Base-by-base conservation (phyloP, 768 basidiomycete genomes). In the Tricholoma sp. region DNA sequence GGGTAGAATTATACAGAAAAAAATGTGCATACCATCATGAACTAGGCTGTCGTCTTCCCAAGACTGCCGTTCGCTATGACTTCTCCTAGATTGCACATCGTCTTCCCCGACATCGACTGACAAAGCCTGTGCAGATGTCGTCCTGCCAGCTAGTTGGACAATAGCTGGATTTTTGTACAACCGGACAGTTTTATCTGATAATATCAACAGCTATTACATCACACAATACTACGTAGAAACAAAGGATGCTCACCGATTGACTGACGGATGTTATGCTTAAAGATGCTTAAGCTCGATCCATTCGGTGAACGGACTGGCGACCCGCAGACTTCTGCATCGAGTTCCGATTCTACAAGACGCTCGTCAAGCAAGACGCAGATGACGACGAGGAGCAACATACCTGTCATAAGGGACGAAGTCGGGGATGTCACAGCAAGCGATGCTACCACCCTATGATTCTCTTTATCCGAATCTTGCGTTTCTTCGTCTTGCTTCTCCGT, bases 211-310 rank as follows among this genome's bases (percentile, higher is more conserved):
- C 13, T 50, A 24, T 28, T 24, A 34, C n/a, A 44, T 31, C 20
- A 15, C 18, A 13, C 11, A 51, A 37, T 6, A 42, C 28, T 9
- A 31, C 2, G 24, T 24, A 24, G 50, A 28, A 53, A 17, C 18
- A 32, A 18, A 48, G 20, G 24, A 45, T 7, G 69, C 77, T 34
- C 61, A 89, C 90, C 88, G 58, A 92, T 84, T 0, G 90, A 92
- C 57, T 80, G 76, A 67, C 81, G 88, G 61, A 92, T 76, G 57
- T 82, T 84, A 61, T 90, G 89, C 68, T 80, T 88, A 60, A 91
- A 73, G 31, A 78, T 74, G 33, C 65, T 72, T 39, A 72, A 65
- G 47, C 66, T 65, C 15, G 67, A 68, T 24, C 67, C 68, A 54
- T 72, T 72, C 18, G 61, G 39, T 15, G 56, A 41, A 17, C 62